Conservation (phyloP, 306 rosid species). For the Myrica gale region DNA sequence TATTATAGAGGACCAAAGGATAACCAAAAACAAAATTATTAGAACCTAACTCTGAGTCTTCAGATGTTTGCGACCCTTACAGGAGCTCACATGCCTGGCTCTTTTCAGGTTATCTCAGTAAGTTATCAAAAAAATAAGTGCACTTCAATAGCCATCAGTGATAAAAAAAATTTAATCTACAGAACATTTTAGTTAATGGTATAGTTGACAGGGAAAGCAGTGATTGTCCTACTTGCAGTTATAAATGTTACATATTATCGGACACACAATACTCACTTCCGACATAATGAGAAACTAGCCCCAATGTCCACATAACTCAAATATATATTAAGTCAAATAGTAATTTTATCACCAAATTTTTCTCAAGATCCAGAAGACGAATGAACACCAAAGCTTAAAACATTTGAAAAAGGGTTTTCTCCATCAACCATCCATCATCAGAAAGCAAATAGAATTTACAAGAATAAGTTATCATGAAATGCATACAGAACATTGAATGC, state of each 20-base stretch:
- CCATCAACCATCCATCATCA: neutral
- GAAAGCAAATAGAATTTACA: neutral
- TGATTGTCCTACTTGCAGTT: neutral
- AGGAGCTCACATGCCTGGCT: neutral
- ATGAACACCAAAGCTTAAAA: neutral
- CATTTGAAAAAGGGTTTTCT: neutral
- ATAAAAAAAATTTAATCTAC: neutral
- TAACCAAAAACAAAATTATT: neutral
- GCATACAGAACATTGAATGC: neutral
- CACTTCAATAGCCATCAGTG: neutral
- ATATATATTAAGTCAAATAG: neutral
- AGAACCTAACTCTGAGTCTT: neutral
- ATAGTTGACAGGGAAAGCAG: too few species aligned
- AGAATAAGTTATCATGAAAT: neutral
- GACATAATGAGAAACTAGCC: neutral
- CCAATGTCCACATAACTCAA: neutral
- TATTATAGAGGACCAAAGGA: neutral
- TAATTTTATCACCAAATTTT: neutral
- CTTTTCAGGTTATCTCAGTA: neutral
- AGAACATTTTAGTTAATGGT: neutral
- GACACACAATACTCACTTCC: neutral
- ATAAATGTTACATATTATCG: neutral
- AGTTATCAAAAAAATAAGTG: neutral
- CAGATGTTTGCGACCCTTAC: neutral
- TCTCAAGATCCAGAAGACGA: neutral